Percentiles rank a stretch among this genome's conserved stretches.
Conservation (phyloP, 306 rosid genomes). For the Corylus avellana region DNA sequence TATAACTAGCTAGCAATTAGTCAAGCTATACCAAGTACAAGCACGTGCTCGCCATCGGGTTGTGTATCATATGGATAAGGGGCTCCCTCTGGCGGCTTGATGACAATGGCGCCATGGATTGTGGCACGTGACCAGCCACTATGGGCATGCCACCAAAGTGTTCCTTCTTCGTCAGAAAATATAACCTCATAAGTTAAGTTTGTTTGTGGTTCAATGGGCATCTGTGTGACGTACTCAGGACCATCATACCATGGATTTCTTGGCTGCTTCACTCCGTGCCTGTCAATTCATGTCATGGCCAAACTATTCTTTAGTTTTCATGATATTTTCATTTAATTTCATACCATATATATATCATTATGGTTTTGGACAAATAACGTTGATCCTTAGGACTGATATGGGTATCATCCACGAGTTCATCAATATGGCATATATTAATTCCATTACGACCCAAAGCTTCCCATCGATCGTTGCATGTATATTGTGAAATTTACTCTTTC, state of each 20-base stretch:
- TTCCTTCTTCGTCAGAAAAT: slow-evolving; percentile 40
- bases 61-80: slow-evolving; percentile 23
- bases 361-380: too few species aligned
- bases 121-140: slow-evolving; percentile 44
- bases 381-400: too few species aligned
- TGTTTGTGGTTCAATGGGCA: slow-evolving; percentile 27
- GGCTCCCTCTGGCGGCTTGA: neutral
- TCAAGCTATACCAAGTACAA: slow-evolving; percentile 25
- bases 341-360: too few species aligned
- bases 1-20: too few species aligned
- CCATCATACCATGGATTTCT: slow-evolving; percentile 47
- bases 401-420: too few species aligned
- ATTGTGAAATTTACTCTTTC: too few species aligned
- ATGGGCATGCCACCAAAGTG: slow-evolving; percentile 54
- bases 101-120: slow-evolving; percentile 32
- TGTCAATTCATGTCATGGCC: neutral
- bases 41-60: slow-evolving; percentile 15
- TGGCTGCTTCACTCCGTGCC: slow-evolving; percentile 43
- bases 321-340: too few species aligned
- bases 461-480: too few species aligned
- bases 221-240: slow-evolving; percentile 38
- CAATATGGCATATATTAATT: too few species aligned
- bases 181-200: slow-evolving; percentile 31
- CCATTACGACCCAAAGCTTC: too few species aligned
- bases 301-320: too few species aligned